Evolutionary conservation across 192 early-diverging fungal species (phyloP), one percentile per base, ranked within the genome.

Genomic region (Coemansia sp.): DNA sequence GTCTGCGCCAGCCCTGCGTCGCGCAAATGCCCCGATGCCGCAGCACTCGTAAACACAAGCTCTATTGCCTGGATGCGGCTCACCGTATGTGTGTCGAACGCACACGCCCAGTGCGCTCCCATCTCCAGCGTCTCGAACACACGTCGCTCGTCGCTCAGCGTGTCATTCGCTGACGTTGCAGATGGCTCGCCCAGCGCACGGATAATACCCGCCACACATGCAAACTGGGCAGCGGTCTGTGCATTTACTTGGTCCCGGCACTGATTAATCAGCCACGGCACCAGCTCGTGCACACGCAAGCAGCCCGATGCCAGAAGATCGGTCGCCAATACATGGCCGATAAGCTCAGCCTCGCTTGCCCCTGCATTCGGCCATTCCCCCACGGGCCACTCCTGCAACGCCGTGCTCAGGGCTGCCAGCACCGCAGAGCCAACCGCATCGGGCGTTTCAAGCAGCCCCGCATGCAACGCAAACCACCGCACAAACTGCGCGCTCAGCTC

Each of bases 41-140:
- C 58, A 3, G 75, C 75, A 14, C 59, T 52, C 18, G 67, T 63
- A 37, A 78, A 72, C 28, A 78, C 70, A 5, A 78, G 66, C 44
- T 78, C 75, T n/a, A 72, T 46, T 5, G 65, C 62, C 60, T 71
- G 69, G 14, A 54, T 40, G 60, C 71, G 36, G 66, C 64, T 25
- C 60, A 62, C 10, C 56, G 15, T 24, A 37, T 72, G 60, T 2
- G 36, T 25, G 1, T 46, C 58, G 25, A 78, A 60, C n/a, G 70
- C 56, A 11, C 58, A n/a, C 6, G 60, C 40, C 75, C 75, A 77
- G 53, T 40, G 34, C 0, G 69, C 38, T 1, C 56, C 66, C 6
- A 59, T 59, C 40, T 65, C 68, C 21, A 71, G 20, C 1, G 48
- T 17, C 42, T 77, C 69, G 40, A 61, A 63, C 46, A 64, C 52